These are phyloP conservation scores for Suhomyces panamericanus DNA, from an alignment of 1,139 yeast species.

Conservation along the genomic window DNA sequence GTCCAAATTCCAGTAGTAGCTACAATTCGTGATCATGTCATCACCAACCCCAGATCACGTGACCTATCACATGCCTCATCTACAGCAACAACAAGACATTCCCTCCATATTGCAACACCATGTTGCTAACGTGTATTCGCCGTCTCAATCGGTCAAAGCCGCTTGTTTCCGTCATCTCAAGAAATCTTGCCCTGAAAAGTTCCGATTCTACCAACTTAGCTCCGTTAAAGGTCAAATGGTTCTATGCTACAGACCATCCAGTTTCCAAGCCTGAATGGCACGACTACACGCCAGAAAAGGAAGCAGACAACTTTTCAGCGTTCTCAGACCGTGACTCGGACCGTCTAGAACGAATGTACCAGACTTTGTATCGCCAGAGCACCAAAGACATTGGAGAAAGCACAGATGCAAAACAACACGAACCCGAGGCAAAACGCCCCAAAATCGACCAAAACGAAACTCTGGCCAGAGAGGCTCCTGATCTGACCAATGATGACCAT, in stretches of 20 bases:
- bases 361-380: constrained; percentile 10
- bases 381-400: neutral
- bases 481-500: neutral
- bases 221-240: constrained; percentile 52
- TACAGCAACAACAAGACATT: too few relatives aligned
- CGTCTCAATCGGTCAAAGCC: neutral
- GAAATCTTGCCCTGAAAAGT: neutral
- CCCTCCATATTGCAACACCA: neutral
- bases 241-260: constrained; percentile 80
- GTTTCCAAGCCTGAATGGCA: constrained; percentile 62
- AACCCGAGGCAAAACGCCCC: neutral
- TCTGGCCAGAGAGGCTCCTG: neutral
- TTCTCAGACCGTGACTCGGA: constrained; percentile 65
- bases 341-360: constrained; percentile 55
- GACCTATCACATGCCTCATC: too few relatives aligned
- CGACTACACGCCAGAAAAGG: constrained; percentile 45
- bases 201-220: neutral
- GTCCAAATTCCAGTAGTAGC: too few relatives aligned
- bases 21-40: too few relatives aligned
- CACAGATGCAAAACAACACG: too few relatives aligned
- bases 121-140: neutral
- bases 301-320: constrained; percentile 66
- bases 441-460: neutral
- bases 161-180: neutral
- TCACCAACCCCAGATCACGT: too few relatives aligned